Evolutionary conservation across 129 eudicot species (phyloP), one percentile per base, ranked within the genome.

Genomic region (Erigeron canadensis): DNA sequence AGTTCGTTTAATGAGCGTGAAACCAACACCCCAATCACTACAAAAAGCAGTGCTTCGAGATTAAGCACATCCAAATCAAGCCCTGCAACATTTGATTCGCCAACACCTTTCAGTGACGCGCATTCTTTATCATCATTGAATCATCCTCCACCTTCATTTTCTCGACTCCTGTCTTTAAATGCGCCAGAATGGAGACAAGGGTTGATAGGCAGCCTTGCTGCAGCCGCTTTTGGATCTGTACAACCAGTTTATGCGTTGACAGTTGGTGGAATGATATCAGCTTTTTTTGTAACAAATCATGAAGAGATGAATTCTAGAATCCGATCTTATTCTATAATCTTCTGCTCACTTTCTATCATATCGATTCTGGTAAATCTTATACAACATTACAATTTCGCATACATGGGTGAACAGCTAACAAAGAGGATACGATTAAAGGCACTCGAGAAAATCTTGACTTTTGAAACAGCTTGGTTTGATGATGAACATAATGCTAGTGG

Each of bases 381-480:
- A 43, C 98, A 94, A 12, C 98, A 94, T 74, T 87, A 84, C 75
- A 89, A 81, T 45, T 94, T 89, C 64, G 96, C 95, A 0, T 84
- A 84, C 84, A 87, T 87, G 98, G 98, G 98, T 2, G 98, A 89
- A 67, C 77, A 65, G 13, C 76, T 94, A 13, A 94, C 98, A 6
- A 87, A 81, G 48, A 72, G 98, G 54, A 84, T 94, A 17, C 74
- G 98, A 8, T 19, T 89, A 12, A 79, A 67, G 39, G 85, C 86
- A 93, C 96, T 94, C 0, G 87, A 83, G 65, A 94, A 89, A 37
- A 80, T 94, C 51, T 39, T 94, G 16, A 77, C 84, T 6, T 94
- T 94, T 7, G 97, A 94, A 74, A 64, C 98, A 0, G 95, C 97
- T 10, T 94, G 98, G 98, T 94, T 94, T 17, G 98, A 94, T 34